Base-by-base conservation (phyloP, 169 alveolate species). In the Cytauxzoon felis region DNA sequence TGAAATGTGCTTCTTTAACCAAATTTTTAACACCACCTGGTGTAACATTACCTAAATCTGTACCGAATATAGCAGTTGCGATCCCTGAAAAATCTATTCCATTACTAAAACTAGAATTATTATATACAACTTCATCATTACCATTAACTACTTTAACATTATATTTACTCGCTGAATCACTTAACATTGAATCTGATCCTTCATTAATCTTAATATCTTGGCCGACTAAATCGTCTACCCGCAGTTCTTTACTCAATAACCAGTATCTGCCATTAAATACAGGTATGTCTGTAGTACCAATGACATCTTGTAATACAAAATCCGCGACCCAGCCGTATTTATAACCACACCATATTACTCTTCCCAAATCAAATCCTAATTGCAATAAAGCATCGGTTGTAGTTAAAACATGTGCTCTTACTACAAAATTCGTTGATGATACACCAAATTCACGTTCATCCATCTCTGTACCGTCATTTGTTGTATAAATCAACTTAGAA, bases 321-420 rank as follows among this genome's bases (percentile, higher is more conserved):
- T 76, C 86, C 6, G 80, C 86, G 18, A 76, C 81, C 86, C 86
- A 76, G 18, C 86, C 86, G 49, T 76, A 70, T 41, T 61, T 66
- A 54, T 76, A 56, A n/a, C 86, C 86, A 23, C 86, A 76, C 86
- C 86, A 76, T 11, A 76, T 59, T 19, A 76, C 42, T 16, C 51
- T 76, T 21, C 86, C 86, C 52, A 64, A 66, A 54, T 53, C 58
- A 30, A 61, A 76, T 3, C 86, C 86, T 67, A 65, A 49, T 16
- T 32, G 33, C 23, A 42, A 34, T 47, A 76, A 29, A 0, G 86
- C 80, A 7, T 54, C 24, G 5, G 86, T 67, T 3, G 86, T 76
- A 21, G 69, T 65, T 3, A 76, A 50, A 40, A 76, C 75, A 40
- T 64, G 81, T 13, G 81, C 80, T 45, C 63, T 65, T 16, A 76